Evolutionary conservation across 495 filamentous ascomycete genomes (phyloP), one percentile per base, ranked within the genome.

Genomic region (Talaromyces proteolyticus): DNA sequence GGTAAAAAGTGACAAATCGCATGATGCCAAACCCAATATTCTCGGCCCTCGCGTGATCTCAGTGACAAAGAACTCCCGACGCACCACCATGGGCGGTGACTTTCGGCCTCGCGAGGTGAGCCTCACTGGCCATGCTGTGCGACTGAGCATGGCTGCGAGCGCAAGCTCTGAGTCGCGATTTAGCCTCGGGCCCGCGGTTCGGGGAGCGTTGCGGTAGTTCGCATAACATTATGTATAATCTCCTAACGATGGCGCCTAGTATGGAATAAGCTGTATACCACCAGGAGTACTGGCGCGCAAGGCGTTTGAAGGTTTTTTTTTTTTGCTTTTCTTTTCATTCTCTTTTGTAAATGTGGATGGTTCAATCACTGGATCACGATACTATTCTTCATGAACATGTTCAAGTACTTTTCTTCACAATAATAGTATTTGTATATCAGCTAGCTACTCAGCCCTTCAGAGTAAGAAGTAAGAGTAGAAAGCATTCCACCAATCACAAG

Each of bases 31-130:
- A 44, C 70, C 65, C 23, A 77, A 74, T 42, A 82, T 88, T 14
- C 64, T 89, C 43, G 84, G 82, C 47, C 85, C 85, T 42, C 71
- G 83, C 12, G 76, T 79, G 18, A 66, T 80, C n/a, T 79, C 82
- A 1, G 72, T 89, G n/a, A 75, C 80, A 60, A 87, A 87, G 59
- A 67, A 72, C 38, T 72, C 68, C 3, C 64, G 77, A 45, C 74
- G 77, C 16, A 76, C 69, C 0, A 80, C 76, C 0, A 60, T 80
- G 42, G 72, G 69, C 18, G 73, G 74, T 43, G 77, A 79, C 16
- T 62, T 69, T 10, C 70, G 77, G 36, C 60, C 73, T 47, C 62
- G 69, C 46, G 69, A 74, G 47, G 59, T 60, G 45, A 74, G 70
- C 45, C 59, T 72, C 37, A 64, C 65, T 16, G 60, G 63, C 34